These are phyloP conservation scores for Globisporangium lucens DNA, from an alignment of 352 stramenopile species.

Conservation along the genomic window DNA sequence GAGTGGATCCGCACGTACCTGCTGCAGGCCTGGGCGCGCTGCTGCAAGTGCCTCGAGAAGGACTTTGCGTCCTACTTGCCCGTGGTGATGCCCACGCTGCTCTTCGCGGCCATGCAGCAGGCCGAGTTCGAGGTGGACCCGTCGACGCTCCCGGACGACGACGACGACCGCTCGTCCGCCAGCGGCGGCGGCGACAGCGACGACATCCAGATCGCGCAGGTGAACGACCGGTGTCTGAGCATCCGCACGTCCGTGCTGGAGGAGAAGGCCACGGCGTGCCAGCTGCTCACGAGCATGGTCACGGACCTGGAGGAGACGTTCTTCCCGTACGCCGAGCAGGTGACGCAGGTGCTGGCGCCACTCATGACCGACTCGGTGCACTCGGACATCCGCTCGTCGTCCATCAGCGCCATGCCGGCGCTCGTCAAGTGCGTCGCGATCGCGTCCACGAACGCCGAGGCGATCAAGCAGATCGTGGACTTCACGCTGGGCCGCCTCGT, in stretches of 20 bases:
- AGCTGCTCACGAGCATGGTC: constrained; percentile 75
- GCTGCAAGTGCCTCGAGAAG: constrained; percentile 67
- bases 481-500: constrained; percentile 78
- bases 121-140: constrained; percentile 84
- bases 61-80: constrained; percentile 80
- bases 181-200: constrained; percentile 43
- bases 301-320: constrained; percentile 79
- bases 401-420: constrained; percentile 75
- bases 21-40: constrained; percentile 76
- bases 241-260: constrained; percentile 82
- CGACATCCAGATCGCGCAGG: constrained; percentile 80
- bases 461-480: constrained; percentile 85
- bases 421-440: constrained; percentile 73
- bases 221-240: constrained; percentile 80
- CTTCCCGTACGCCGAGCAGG: constrained; percentile 85
- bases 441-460: constrained; percentile 38
- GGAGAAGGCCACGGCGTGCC: constrained; percentile 81
- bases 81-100: constrained; percentile 77
- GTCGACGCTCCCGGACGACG: constrained; percentile 45
- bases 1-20: constrained; percentile 84
- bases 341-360: constrained; percentile 76
- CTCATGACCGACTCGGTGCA: constrained; percentile 84
- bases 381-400: constrained; percentile 77
- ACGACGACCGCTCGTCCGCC: constrained; percentile 42
- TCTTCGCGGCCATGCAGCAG: constrained; percentile 75